Conservation (phyloP, 1,284 basidiomycete genomes). For the Termitomyces sp. region DNA sequence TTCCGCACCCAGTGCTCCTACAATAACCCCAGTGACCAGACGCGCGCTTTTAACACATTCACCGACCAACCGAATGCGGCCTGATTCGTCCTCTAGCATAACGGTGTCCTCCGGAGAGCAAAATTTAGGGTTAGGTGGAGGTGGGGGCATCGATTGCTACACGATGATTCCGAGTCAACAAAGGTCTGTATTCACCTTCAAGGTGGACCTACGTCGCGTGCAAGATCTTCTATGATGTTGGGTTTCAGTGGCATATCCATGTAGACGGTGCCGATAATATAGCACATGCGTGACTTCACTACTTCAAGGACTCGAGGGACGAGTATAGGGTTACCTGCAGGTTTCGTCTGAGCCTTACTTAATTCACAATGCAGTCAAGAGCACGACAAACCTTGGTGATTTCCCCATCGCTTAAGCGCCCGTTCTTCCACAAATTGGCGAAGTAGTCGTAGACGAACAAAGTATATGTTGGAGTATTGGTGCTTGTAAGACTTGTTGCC, state of each 20-base stretch:
- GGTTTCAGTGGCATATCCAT: slow-evolving; percentile 98
- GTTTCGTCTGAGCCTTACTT: not conserved
- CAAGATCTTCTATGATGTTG: slow-evolving; percentile 93
- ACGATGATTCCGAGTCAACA: not conserved
- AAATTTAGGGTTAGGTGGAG: slow-evolving; percentile 70
- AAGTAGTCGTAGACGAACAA: slow-evolving; percentile 67
- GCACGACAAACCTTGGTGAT: slow-evolving; percentile 48
- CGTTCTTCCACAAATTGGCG: slow-evolving; percentile 58
- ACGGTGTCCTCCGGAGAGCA: slow-evolving; percentile 76
- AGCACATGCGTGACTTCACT: slow-evolving; percentile 79
- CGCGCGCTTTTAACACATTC: slow-evolving; percentile 47
- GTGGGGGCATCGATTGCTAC: slow-evolving; percentile 89
- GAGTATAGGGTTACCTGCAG: slow-evolving; percentile 63
- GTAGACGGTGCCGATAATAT: slow-evolving; percentile 92
- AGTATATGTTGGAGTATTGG: slow-evolving; percentile 94
- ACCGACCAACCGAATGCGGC: slow-evolving; percentile 86
- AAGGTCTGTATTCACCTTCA: slow-evolving; percentile 1
- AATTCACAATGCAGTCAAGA: not conserved
- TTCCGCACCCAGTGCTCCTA: slow-evolving; percentile 87
- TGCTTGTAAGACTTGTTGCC: slow-evolving; percentile 70
- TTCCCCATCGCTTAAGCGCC: slow-evolving; percentile 65
- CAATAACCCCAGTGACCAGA: slow-evolving; percentile 87
- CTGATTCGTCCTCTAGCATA: slow-evolving; percentile 94
- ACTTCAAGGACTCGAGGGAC: slow-evolving; percentile 89
- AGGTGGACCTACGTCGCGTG: slow-evolving; percentile 72